Base-by-base conservation (phyloP, 2,329 filamentous ascomycete species). In the Colletotrichum destructivum region DNA sequence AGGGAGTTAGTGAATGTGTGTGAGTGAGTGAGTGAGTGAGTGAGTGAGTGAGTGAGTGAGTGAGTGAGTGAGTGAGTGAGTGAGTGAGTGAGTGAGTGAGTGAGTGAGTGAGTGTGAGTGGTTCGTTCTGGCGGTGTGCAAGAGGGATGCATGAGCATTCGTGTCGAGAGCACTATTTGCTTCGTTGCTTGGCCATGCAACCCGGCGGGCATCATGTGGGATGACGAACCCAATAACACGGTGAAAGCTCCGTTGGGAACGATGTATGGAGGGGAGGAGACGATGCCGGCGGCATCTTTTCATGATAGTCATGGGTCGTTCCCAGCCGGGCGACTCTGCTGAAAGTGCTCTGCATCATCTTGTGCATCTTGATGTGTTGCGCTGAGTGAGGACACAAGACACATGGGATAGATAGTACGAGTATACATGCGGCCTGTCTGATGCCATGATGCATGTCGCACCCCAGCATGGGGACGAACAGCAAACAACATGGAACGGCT, bases 401-500 rank as follows among this genome's bases (percentile, higher is more conserved):
- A 23, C 31, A 51, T 4, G 46, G 3, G n/a, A 49, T 8, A 26
- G 16, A 16, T 23, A 12, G n/a, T 21, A 31, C 31, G 46, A 23
- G 46, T n/a, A 38, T 6, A n/a, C n/a, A 23, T 51, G 59, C 31
- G 31, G 31, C 31, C 26, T 62, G 31, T 11, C 16, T 62, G 13
- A 38, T 40, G 59, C 12, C 31, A 12, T 62, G 26, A 31, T 62
- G 46, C 46, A 62, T 26, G 47, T 18, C 59, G 31, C 31, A 62
- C 46, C 46, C 46, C 9, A 23, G 46, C 46, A 31, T 35, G 31
- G 59, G 4, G 11, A 9, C 8, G 9, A 9, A 23, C 31, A 61
- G 44, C 59, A 38, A 61, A 38, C n/a, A 16, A 31, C 47, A n/a
- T 51, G 15, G 59, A 60, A n/a, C 59, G 51, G 18, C 46, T 46